phyloP scores from a whole-genome alignment of 2,329 filamentous ascomycete species.

The Aspergillus vadensis region DNA sequence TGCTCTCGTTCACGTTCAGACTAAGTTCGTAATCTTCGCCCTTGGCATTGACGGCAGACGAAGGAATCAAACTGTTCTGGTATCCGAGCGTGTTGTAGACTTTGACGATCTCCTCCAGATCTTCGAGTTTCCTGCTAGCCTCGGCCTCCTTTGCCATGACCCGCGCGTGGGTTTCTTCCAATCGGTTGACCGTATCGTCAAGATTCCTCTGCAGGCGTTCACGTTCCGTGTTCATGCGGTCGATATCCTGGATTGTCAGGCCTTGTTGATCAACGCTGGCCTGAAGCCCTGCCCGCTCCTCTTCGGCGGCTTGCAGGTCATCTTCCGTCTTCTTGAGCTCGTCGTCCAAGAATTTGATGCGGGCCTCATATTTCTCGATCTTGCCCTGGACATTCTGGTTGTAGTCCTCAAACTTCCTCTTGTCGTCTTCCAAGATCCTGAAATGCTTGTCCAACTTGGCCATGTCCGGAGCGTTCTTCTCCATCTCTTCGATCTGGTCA shows the following conservation, averaged over 20 bases:
- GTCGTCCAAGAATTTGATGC: conserved; percentile 79
- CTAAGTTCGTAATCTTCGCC: conserved; percentile 82
- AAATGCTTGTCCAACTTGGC: conserved; percentile 84
- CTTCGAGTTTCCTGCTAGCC: conserved; percentile 81
- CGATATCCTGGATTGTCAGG: conserved; percentile 96
- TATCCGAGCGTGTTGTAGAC: conserved; percentile 93
- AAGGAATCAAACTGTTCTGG: conserved; percentile 85
- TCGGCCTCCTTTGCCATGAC: conserved; percentile 87
- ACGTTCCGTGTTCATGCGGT: conserved; percentile 95
- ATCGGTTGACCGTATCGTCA: conserved; percentile 70
- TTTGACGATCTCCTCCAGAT: conserved; percentile 87
- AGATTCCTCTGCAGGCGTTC: conserved; percentile 90
- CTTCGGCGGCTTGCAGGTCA: conserved; percentile 77
- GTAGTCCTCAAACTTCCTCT: conserved; percentile 92
- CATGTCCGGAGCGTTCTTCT: conserved; percentile 82
- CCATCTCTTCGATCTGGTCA: conserved; percentile 84
- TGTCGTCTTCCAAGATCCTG: conserved; percentile 92
- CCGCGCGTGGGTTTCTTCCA: conserved; percentile 83
- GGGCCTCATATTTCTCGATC: conserved; percentile 82
- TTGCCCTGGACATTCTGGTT: conserved; percentile 81
- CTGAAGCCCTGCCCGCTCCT: conserved; percentile 78
- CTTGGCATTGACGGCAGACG: conserved; percentile 80
- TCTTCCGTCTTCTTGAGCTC: conserved; percentile 77
- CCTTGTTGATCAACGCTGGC: conserved; percentile 87
- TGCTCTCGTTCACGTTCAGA: conserved; percentile 77